Conservation (phyloP, 176 grass and related monocot genomes). For the Rhynchospora tenuis region DNA sequence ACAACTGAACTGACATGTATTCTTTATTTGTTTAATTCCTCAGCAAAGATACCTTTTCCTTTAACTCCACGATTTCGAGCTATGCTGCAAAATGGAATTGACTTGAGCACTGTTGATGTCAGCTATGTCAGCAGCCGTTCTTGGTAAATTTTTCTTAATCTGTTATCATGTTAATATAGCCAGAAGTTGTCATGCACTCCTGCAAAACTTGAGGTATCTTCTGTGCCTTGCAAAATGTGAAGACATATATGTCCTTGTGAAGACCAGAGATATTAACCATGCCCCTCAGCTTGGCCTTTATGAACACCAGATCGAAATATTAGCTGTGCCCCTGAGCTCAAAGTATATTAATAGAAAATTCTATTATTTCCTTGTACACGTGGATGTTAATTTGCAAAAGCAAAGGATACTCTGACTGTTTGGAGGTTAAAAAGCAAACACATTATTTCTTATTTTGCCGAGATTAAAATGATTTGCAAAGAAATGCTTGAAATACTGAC, state of each 20-base stretch:
- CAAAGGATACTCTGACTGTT: not conserved
- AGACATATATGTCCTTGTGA: not conserved
- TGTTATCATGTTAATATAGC: not conserved
- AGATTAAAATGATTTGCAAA: not conserved
- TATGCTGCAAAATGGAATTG: constrained; percentile 99
- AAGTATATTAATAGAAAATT: not conserved
- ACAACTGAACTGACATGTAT: constrained; percentile 9
- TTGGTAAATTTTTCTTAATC: constrained; percentile 44
- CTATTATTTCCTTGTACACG: not conserved
- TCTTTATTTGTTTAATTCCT: not conserved
- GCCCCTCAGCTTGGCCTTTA: not conserved
- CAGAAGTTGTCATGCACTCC: not conserved
- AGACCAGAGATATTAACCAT: not conserved
- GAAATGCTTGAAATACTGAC: not conserved
- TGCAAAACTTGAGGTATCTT: not conserved
- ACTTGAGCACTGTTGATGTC: constrained; percentile 95
- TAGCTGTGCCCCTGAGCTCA: not conserved
- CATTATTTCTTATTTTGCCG: not conserved
- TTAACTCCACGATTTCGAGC: constrained; percentile 89
- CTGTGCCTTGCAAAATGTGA: not conserved
- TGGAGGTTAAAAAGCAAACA: not conserved
- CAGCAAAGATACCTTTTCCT: constrained; percentile 95
- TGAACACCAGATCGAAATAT: not conserved
- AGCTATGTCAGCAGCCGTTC: constrained; percentile 99
- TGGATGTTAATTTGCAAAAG: not conserved